Percentiles rank a stretch among this genome's conserved stretches.
Evolutionary conservation across 805 yeast genomes (phyloP).

Genomic region (Candida multigemmis): DNA sequence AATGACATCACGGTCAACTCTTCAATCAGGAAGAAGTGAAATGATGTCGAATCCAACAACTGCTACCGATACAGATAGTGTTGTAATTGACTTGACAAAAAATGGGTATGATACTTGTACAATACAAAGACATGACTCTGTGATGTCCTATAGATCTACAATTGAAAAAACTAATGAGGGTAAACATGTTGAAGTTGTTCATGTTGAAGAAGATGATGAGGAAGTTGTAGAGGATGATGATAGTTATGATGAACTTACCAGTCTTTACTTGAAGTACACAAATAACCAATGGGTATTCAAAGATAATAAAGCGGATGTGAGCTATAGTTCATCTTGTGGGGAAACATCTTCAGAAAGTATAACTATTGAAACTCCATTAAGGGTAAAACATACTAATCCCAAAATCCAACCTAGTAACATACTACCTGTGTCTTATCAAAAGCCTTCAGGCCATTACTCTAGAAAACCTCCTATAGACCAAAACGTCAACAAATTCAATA

Average conservation of each 20-base stretch:
- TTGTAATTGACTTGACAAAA: constrained; percentile 32
- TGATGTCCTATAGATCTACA: constrained; percentile 27
- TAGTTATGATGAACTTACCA: constrained; percentile 20
- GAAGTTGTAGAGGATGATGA: too few species aligned
- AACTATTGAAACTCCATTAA: too few species aligned
- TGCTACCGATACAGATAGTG: constrained; percentile 26
- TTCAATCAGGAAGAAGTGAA: constrained; percentile 16
- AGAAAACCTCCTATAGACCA: too few species aligned
- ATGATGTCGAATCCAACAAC: constrained; percentile 16
- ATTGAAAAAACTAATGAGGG: constrained; percentile 30
- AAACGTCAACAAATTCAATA: too few species aligned
- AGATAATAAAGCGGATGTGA: too few species aligned
- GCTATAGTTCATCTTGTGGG: too few species aligned
- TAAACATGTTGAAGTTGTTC: constrained; percentile 31
- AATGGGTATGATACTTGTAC: constrained; percentile 29
- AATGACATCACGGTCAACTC: constrained; percentile 13
- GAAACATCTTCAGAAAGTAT: too few species aligned
- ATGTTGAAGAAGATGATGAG: constrained; percentile 30
- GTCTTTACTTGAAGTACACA: constrained; percentile 33
- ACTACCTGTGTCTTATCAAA: too few species aligned
- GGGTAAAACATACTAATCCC: too few species aligned
- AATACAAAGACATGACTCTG: constrained; percentile 25
- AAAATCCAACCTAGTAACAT: too few species aligned
- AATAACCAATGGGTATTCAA: too few species aligned
- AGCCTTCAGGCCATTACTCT: too few species aligned